phyloP scores from a whole-genome alignment of 2,329 filamentous ascomycete species.

The Rasamsonia emersonii region DNA sequence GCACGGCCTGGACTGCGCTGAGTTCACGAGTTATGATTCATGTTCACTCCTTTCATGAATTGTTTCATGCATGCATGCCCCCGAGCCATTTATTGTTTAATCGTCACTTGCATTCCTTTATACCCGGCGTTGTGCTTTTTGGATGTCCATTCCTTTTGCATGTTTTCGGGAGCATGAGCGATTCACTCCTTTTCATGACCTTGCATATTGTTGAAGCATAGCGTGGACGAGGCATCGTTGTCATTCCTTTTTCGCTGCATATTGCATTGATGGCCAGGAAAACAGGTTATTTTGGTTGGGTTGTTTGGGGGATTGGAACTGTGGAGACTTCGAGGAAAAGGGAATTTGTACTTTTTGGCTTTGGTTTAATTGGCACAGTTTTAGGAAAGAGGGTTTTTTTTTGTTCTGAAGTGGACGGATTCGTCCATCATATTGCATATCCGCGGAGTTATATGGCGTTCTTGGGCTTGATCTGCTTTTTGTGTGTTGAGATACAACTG shows the following conservation, averaged over 20 bases:
- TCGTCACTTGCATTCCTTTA: constrained; percentile 2
- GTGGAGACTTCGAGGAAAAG: neutral
- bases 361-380: too few species aligned
- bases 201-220: constrained; percentile 7
- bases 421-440: too few species aligned
- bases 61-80: constrained; percentile 12
- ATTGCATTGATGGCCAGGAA: constrained; percentile 8
- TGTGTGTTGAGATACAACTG: constrained; percentile 1
- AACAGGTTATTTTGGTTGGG: constrained; percentile 5
- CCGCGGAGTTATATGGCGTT: constrained; percentile 1
- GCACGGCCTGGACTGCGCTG: constrained; percentile 4
- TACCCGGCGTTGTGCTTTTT: constrained; percentile 7
- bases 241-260: constrained; percentile 10
- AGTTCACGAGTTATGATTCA: constrained; percentile 15
- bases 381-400: too few species aligned
- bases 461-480: too few species aligned
- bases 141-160: constrained; percentile 7
- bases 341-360: constrained; percentile 1
- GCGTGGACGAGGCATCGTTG: constrained; percentile 12
- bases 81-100: constrained; percentile 4
- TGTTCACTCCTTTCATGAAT: constrained; percentile 13
- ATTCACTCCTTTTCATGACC: constrained; percentile 9
- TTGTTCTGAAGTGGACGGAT: too few species aligned
- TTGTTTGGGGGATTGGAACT: neutral
- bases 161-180: constrained; percentile 10